Percentiles rank a stretch among this genome's conserved stretches.
Evolutionary conservation across 345 rosid genomes (phyloP).

Genomic region (Hibiscus mutabilis): DNA sequence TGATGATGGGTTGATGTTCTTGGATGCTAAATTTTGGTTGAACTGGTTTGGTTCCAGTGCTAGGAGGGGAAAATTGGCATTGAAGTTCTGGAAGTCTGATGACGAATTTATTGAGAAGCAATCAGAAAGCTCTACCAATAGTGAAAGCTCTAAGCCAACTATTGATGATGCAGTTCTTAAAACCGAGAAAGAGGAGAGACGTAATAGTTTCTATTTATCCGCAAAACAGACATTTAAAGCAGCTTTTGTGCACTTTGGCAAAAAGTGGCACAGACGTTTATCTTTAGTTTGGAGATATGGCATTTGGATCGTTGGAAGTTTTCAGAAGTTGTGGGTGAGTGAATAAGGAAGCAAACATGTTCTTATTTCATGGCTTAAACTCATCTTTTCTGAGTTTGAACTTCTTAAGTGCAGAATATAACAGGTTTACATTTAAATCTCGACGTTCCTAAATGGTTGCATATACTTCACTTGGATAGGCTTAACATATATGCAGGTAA

Average conservation of each 20-base stretch:
- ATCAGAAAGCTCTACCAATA: conserved; percentile 37
- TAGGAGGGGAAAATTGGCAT: conserved; percentile 35
- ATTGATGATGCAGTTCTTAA: conserved; percentile 35
- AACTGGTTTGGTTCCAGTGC: conserved; percentile 46
- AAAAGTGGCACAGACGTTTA: conserved; percentile 68
- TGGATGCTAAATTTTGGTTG: conserved; percentile 41
- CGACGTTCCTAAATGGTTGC: conserved; percentile 72
- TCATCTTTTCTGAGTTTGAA: conserved; percentile 22
- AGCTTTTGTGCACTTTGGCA: conserved; percentile 51
- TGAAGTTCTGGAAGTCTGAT: conserved; percentile 49
- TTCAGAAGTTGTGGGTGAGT: conserved; percentile 79
- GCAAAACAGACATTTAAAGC: conserved; percentile 78
- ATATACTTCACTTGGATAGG: conserved; percentile 60
- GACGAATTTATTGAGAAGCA: conserved; percentile 40
- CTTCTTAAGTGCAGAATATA: conserved; percentile 60
- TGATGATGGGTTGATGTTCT: conserved; percentile 41
- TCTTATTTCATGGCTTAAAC: conserved; percentile 9
- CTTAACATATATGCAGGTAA: conserved; percentile 74
- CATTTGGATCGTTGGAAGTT: conserved; percentile 39
- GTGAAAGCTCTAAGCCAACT: conserved; percentile 32
- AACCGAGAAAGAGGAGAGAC: conserved; percentile 53
- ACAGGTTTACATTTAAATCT: conserved; percentile 64
- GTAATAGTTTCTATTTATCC: conserved; percentile 42
- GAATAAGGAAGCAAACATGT: conserved; percentile 4
- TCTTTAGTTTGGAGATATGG: conserved; percentile 51